phyloP scores from a whole-genome alignment of 257 asterid species.

The Przewalskia tangutica region DNA sequence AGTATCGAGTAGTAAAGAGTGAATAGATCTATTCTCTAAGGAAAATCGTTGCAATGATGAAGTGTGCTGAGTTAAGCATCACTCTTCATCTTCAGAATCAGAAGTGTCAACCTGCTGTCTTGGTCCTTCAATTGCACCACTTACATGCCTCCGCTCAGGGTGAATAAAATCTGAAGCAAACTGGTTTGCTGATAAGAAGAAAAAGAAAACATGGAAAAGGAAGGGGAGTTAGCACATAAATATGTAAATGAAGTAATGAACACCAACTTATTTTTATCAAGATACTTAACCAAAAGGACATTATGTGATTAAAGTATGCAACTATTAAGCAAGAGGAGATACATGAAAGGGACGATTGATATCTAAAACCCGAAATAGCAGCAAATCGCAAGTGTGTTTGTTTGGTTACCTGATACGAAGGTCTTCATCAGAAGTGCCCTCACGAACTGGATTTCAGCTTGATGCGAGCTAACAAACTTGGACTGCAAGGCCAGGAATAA shows the following conservation, averaged over 20 bases:
- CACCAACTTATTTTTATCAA: background rate
- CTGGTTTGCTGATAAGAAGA: background rate
- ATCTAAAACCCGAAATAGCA: background rate
- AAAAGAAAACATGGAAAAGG: constrained; percentile 19
- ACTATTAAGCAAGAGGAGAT: background rate
- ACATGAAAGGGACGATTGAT: background rate
- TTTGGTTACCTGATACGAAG: constrained; percentile 39
- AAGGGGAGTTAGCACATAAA: background rate
- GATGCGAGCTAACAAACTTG: constrained; percentile 54
- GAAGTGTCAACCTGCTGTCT: constrained; percentile 34
- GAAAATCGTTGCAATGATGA: background rate
- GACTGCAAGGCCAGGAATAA: constrained; percentile 31
- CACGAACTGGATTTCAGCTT: constrained; percentile 50
- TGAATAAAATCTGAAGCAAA: constrained; percentile 30
- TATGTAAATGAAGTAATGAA: background rate
- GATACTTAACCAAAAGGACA: background rate
- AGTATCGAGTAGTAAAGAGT: background rate
- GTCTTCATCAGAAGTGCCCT: constrained; percentile 42
- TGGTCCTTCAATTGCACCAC: constrained; percentile 40
- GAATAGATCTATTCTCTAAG: background rate
- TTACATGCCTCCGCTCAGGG: constrained; percentile 35
- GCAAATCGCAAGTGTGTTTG: background rate
- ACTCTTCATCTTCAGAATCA: constrained; percentile 46
- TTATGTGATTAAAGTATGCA: background rate
- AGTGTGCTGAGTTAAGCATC: background rate